A percentile compares a stretch with the other conserved stretches of the same genome.
Conservation (phyloP, 2,329 filamentous ascomycete genomes). For the Amauroascus verrucosus region DNA sequence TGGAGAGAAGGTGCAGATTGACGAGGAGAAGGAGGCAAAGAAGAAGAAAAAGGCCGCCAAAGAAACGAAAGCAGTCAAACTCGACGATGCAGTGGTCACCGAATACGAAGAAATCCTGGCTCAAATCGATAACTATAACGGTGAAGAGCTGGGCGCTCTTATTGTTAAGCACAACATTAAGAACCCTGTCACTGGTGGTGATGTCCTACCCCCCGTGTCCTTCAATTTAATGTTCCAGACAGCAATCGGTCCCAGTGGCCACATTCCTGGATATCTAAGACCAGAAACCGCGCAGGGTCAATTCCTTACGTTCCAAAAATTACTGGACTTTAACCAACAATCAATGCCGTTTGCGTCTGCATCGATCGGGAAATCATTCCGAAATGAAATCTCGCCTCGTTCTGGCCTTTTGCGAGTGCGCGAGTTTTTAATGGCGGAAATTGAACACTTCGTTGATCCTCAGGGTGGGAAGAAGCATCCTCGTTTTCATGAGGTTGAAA, state of each 20-base stretch:
- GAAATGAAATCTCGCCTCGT: slow-evolving; percentile 93
- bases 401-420: slow-evolving; percentile 85
- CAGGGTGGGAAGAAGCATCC: slow-evolving; percentile 87
- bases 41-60: slow-evolving; percentile 73
- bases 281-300: slow-evolving; percentile 97
- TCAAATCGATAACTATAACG: slow-evolving; percentile 91
- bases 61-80: slow-evolving; percentile 66
- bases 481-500: slow-evolving; percentile 74
- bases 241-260: slow-evolving; percentile 82
- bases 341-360: slow-evolving; percentile 95
- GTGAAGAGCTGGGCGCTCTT: slow-evolving; percentile 71
- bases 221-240: slow-evolving; percentile 99
- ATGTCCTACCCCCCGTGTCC: slow-evolving; percentile 68
- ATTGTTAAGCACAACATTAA: slow-evolving; percentile 87
- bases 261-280: slow-evolving; percentile 72
- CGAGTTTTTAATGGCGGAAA: slow-evolving; percentile 98
- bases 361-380: slow-evolving; percentile 94
- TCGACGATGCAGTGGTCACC: slow-evolving; percentile 73
- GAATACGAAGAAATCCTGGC: slow-evolving; percentile 90
- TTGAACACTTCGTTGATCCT: slow-evolving; percentile 96
- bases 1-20: slow-evolving; percentile 56
- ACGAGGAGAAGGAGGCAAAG: slow-evolving; percentile 71
- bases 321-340: slow-evolving; percentile 91
- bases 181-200: slow-evolving; percentile 69
- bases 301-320: slow-evolving; percentile 93